Base-by-base conservation (phyloP, 306 rosid species). In the Lathyrus sativus region DNA sequence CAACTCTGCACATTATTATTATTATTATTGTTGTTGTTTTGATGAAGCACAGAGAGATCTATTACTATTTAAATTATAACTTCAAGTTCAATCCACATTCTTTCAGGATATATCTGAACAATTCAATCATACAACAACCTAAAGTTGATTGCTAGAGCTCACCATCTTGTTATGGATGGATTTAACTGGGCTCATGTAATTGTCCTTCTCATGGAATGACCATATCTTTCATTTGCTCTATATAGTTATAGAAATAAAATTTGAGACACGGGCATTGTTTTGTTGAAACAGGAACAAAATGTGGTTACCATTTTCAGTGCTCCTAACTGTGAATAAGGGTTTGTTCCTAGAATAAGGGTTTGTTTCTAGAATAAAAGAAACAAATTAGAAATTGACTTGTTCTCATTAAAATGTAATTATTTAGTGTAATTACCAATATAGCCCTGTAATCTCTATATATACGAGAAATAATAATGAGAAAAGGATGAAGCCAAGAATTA, bases 111-210 rank as follows among this genome's bases (percentile, higher is more conserved):
- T 95, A 78, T 95, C 97, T 78, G 97, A 95, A 77, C 99, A 95
- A 65, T 95, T 95, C 78, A 95, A 95, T 78, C 97, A 90, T 76
- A 78, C 91, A 95, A 95, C 89, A 85, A 77, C 83, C 85, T 95
- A 45, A 95, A 91, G 81, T 85, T 95, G 88, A 95, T 95, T 80
- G 99, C 99, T 28, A 91, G 99, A 84, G 99, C 97, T 79, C 97
- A 95, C 75, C 99, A 95, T 75, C 84, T 95, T 80, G 99, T 95
- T 68, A 95, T 95, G 99, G 99, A 95, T 73, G 99, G 99, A 81
- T 95, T 74, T 80, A 95, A 95, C 80, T 95, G 99, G 99, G 99
- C 96, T 56, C 99, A 95, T 80, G 99, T 95, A 91, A 82, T 68
- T 83, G 11, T 71, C 71, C 35, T 62, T 43, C 29, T 67, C 35